A percentile compares a stretch with the other conserved stretches of the same genome.
phyloP scores from a whole-genome alignment of 352 stramenopile species.

The Thraustochytrium sp. region DNA sequence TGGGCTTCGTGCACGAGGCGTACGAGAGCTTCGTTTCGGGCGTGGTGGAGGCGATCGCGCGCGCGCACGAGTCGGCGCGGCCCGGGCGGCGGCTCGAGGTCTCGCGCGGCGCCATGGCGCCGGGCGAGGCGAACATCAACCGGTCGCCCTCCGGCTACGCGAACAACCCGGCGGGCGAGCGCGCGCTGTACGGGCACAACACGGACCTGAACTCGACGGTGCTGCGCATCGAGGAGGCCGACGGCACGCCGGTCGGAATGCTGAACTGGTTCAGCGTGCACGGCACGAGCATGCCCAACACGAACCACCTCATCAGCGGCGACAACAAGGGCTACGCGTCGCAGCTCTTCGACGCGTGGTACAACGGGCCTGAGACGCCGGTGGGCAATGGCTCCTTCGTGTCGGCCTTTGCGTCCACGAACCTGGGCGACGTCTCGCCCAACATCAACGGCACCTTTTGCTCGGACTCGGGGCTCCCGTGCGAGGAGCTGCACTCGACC shows the following conservation, averaged over 20 bases:
- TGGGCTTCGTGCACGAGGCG: constrained; percentile 63
- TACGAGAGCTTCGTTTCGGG: constrained; percentile 79
- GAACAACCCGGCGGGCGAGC: constrained; percentile 72
- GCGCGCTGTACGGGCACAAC: constrained; percentile 64
- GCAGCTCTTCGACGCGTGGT: constrained; percentile 38
- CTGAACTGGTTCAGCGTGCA: constrained; percentile 90
- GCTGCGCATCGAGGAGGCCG: constrained; percentile 69
- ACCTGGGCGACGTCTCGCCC: constrained; percentile 83
- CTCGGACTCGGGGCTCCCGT: constrained; percentile 55
- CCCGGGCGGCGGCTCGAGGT: constrained; percentile 60
- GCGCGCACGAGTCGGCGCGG: constrained; percentile 68
- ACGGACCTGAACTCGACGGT: constrained; percentile 86
- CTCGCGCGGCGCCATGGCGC: constrained; percentile 59
- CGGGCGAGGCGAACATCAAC: constrained; percentile 68
- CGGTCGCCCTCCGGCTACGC: constrained; percentile 76
- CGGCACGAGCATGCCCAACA: constrained; percentile 83
- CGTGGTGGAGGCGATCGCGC: constrained; percentile 70
- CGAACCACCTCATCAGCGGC: constrained; percentile 81
- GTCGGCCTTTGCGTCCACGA: constrained; percentile 82
- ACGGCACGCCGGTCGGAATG: constrained; percentile 73
- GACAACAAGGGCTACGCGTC: constrained; percentile 79
- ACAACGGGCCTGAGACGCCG: constrained; percentile 58
- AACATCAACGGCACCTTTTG: constrained; percentile 66
- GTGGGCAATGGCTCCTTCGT: constrained; percentile 75
- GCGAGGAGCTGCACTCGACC: constrained; percentile 53